phyloP scores from a whole-genome alignment of 106 monocot species.

The Agapanthus africanus region DNA sequence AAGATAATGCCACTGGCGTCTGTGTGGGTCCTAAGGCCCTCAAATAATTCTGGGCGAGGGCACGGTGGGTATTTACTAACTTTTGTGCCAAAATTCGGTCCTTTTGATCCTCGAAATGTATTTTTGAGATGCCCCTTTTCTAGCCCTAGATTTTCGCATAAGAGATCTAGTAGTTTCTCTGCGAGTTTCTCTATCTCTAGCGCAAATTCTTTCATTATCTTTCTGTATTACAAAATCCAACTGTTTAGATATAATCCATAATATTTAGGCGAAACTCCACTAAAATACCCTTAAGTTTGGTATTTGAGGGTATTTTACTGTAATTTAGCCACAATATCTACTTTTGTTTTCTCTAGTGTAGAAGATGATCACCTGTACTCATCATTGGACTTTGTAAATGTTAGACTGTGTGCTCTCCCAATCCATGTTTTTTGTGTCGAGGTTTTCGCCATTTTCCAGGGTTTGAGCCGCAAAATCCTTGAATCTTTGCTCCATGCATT shows the following conservation, averaged over 20 bases:
- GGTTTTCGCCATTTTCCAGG: conserved; percentile 10
- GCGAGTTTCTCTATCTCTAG: conserved; percentile 41
- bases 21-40: conserved; percentile 65
- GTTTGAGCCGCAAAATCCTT: conserved; percentile 41
- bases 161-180: conserved; percentile 52
- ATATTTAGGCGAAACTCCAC: background rate
- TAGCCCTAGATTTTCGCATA: conserved; percentile 74
- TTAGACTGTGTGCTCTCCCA: conserved; percentile 86
- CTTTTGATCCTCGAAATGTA: conserved; percentile 50
- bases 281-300: background rate
- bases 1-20: conserved; percentile 86
- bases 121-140: conserved; percentile 70
- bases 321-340: too few relatives aligned
- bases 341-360: conserved; percentile 26
- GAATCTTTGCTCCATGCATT: conserved; percentile 44
- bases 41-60: conserved; percentile 51
- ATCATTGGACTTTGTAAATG: conserved; percentile 59
- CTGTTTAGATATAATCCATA: background rate
- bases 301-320: background rate
- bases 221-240: conserved; percentile 14
- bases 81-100: conserved; percentile 73
- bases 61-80: conserved; percentile 80
- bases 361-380: conserved; percentile 34
- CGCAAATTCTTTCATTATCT: conserved; percentile 52
- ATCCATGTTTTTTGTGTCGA: conserved; percentile 38